Evolutionary conservation across 2,329 filamentous ascomycete genomes (phyloP), one percentile per base, ranked within the genome.

Genomic region (Talaromyces sp.): DNA sequence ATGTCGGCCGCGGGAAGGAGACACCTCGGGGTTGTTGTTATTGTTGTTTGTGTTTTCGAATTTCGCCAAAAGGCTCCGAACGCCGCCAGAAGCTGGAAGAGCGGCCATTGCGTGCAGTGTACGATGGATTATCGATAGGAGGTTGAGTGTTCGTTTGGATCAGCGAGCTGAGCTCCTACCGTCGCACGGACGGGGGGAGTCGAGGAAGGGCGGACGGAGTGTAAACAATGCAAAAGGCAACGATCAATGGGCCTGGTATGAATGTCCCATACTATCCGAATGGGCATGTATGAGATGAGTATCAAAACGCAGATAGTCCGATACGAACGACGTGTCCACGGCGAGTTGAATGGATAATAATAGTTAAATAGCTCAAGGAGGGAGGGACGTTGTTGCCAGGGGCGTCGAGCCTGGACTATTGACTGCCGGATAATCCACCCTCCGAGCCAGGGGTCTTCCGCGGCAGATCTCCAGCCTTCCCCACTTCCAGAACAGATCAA

Each of bases 51-150:
- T 89, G 70, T 85, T 84, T 79, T 92, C 89, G 72, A 91, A 91
- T 81, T 89, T 90, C 69, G 89, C 89, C 66, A 87, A 81, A 64
- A 92, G 83, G 76, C 89, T 89, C 76, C 81, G 86, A 68, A 89
- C 87, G 68, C 83, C 85, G 69, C 85, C 85, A 68, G 72, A 60
- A 35, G 64, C 60, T 57, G 60, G 63, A 31, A 56, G 56, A 41
- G 59, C 61, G 33, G 60, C 56, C 53, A 62, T 63, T 56, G 37
- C 43, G 13, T 28, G 33, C n/a, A 19, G 19, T 2, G 13, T 25
- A 39, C 31, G 35, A 52, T 17, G 13, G 7, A 19, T 52, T 17
- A 11, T 39, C 15, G 48, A 52, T 31, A 28, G 35, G 52, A 43
- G 51, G 28, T 52, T n/a, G 31, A 41, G n/a, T 15, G 33, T 39